Conservation (phyloP, 305 asterid species). For the Fraxinus xanthoxyloides region DNA sequence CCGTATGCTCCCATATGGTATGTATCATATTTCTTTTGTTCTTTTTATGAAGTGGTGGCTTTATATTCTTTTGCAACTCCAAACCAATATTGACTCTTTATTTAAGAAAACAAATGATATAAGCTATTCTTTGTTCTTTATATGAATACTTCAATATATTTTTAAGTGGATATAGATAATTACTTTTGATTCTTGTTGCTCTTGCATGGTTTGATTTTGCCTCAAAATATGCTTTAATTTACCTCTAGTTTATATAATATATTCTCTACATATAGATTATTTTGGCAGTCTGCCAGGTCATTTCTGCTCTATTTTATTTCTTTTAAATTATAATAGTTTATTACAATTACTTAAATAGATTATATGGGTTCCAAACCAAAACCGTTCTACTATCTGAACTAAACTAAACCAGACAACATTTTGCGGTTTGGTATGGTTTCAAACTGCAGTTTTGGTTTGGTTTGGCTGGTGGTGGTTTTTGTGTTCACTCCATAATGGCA, state of each 20-base stretch:
- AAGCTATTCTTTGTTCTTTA: neutral
- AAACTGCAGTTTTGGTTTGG: neutral
- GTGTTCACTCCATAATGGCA: neutral
- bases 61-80: neutral
- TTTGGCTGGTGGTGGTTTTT: neutral
- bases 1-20: conserved; percentile 75
- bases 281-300: neutral
- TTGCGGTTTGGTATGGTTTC: neutral
- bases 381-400: neutral
- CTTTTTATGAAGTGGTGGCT: conserved; percentile 11
- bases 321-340: no score
- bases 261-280: neutral
- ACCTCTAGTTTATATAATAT: neutral
- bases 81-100: neutral
- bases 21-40: conserved; percentile 6
- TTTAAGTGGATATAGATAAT: neutral
- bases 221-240: neutral
- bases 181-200: neutral
- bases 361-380: neutral
- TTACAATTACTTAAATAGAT: neutral
- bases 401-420: neutral
- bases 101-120: neutral
- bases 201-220: neutral
- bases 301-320: neutral
- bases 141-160: no score